Evolutionary conservation across 2,329 filamentous ascomycete species (phyloP), one percentile per base, ranked within the genome.

Genomic region (Xylariaceae sp.): DNA sequence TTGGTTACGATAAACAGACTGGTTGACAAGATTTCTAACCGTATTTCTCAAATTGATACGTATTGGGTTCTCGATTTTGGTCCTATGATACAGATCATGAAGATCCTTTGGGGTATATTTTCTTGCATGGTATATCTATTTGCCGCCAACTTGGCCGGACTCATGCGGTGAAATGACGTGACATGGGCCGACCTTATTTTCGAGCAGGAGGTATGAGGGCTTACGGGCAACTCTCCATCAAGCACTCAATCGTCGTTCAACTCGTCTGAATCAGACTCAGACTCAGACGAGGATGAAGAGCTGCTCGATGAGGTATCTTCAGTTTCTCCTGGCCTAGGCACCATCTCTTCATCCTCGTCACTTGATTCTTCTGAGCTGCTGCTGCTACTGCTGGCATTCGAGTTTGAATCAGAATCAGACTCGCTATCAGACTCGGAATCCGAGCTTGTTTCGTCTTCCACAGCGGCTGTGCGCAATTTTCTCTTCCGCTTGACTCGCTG

Each of bases 381-480:
- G 26, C 42, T 48, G 26, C 47, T 48, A 24, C 53, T 58, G 41
- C 46, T 50, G 26, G 48, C 50, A 15, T 52, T 57, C 40, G 51
- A 45, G 32, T 54, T 61, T 9, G 59, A 55, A 11, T 67, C 65
- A 0, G 65, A 67, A 7, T 67, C 67, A 19, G 59, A 55, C 4
- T 53, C 49, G 19, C 53, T 56, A 12, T 64, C 63, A 7, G 63
- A 65, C 4, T 65, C 65, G 2, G 55, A 58, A 13, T 60, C 58
- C 4, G 60, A 62, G 32, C 53, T 57, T 4, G 55, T 55, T 49
- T 67, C 67, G 43, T 71, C 68, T 19, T 72, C 68, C 15, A 66
- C 56, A 39, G 65, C 66, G 9, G 66, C 66, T 4, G 64, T 69
- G n/a, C 76, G 69, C 39, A 69, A 62, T 58, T 82, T 83, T 41